Evolutionary conservation across 1,284 basidiomycete species (phyloP), one percentile per base, ranked within the genome.

Genomic region (Inonotus hispidus): DNA sequence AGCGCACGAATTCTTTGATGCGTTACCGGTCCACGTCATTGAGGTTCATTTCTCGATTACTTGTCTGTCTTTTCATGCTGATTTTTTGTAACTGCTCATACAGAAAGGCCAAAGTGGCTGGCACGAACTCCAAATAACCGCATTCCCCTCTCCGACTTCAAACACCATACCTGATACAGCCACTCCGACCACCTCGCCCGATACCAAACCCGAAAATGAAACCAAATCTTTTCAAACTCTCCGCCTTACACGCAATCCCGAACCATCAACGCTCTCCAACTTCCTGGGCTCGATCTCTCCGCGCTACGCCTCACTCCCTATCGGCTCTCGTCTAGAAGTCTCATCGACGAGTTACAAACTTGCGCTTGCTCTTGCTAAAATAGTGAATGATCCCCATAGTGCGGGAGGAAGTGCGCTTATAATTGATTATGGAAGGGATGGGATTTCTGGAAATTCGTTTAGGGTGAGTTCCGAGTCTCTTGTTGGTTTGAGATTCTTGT

Each of bases 1-100:
- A 6, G 97, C 96, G 0, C 96, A 99, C 72, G 97, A 99, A 71
- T 98, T 99, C 75, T 98, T 99, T 66, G 97, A 99, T 70, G 96
- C 96, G 0, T 79, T 99, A 54, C 96, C 96, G 0, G 87, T 98
- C 54, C 92, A 98, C 72, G 77, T 96, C 35, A 79, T 99, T 52
- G 87, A 97, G 78, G 93, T 93, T 66, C 13, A 76, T 70, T 19
- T 32, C 11, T 37, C 13, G 19, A 11, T 21, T 45, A 14, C n/a
- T 56, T 45, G 55, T 56, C 65, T 6, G 56, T 53, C 52, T 14
- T 29, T 46, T 19, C 14, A 60, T 32, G 37, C 43, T 46, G 21
- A 19, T 16, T 27, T 14, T 19, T 41, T 25, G 14, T 41, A 7
- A 13, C 2, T 43, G 32, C 4, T 32, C 32, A 25, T 61, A 7